Conservation (phyloP, 1,284 basidiomycete genomes). For the Sporisorium reilianum region DNA sequence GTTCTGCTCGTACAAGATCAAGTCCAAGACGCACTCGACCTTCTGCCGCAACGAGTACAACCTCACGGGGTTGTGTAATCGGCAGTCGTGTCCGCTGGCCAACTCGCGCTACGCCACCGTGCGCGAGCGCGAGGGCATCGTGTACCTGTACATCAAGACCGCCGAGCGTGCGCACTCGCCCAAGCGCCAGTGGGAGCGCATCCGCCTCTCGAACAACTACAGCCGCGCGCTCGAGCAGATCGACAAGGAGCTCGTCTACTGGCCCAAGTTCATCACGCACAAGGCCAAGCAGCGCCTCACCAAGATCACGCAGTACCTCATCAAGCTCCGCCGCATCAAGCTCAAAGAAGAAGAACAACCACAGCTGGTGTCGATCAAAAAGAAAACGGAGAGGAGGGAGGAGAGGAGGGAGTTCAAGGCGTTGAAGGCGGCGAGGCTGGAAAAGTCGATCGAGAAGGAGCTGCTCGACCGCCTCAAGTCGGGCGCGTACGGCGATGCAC, state of each 20-base stretch:
- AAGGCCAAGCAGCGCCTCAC: conserved; percentile 99
- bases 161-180: conserved; percentile 96
- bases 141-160: conserved; percentile 98
- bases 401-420: conserved; percentile 93
- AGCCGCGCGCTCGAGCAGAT: conserved; percentile 83
- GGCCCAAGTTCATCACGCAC: conserved; percentile 97
- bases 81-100: conserved; percentile 95
- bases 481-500: conserved; percentile 97
- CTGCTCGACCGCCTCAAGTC: conserved; percentile 93
- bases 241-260: conserved; percentile 92
- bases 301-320: conserved; percentile 98
- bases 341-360: conserved; percentile 82
- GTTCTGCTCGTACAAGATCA: conserved; percentile 69
- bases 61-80: conserved; percentile 94
- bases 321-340: conserved; percentile 93
- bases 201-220: conserved; percentile 94
- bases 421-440: conserved; percentile 83
- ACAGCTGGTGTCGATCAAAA: conserved; percentile 93
- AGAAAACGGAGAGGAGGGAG: conserved; percentile 96
- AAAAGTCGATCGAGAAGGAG: conserved; percentile 95
- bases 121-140: conserved; percentile 88
- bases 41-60: conserved; percentile 99
- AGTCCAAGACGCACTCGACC: conserved; percentile 72
- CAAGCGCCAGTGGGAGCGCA: conserved; percentile 95
- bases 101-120: conserved; percentile 98